These are phyloP conservation scores for Casaregolazyma suthepensis DNA, from an alignment of 1,139 yeast species.

Conservation along the genomic window DNA sequence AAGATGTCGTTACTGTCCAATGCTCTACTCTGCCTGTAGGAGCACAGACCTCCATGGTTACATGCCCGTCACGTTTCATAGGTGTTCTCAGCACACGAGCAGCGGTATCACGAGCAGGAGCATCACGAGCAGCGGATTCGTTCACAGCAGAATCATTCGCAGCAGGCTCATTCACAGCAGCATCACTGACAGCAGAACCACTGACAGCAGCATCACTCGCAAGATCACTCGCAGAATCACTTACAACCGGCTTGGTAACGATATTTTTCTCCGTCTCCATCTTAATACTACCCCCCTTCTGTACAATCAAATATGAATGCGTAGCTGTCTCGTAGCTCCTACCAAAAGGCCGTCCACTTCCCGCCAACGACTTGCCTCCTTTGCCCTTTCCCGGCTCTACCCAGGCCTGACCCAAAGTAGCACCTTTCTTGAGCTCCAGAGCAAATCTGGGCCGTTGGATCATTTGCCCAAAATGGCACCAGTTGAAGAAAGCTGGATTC, in stretches of 20 bases:
- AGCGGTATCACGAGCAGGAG: no score
- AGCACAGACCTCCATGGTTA: slow-evolving; percentile 72
- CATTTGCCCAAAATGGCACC: slow-evolving; percentile 72
- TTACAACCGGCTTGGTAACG: neutral
- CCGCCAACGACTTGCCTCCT: slow-evolving; percentile 43
- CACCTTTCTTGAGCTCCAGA: slow-evolving; percentile 78
- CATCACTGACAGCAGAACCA: no score
- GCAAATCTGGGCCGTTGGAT: slow-evolving; percentile 73
- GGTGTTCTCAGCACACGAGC: slow-evolving; percentile 73
- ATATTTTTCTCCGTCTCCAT: neutral
- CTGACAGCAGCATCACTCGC: no score
- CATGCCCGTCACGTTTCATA: slow-evolving; percentile 74
- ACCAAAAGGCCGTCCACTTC: slow-evolving; percentile 73
- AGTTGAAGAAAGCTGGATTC: slow-evolving; percentile 44
- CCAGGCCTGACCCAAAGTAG: slow-evolving; percentile 70
- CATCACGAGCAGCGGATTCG: no score
- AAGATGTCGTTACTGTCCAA: slow-evolving; percentile 82
- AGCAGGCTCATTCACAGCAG: no score
- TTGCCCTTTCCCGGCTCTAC: slow-evolving; percentile 34
- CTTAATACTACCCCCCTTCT: slow-evolving; percentile 27
- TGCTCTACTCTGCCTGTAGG: slow-evolving; percentile 73
- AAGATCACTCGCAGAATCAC: no score
- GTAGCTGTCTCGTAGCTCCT: slow-evolving; percentile 67
- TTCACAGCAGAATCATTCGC: no score
- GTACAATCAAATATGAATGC: slow-evolving; percentile 69